These are phyloP conservation scores for Onygenales sp. DNA, from an alignment of 2,329 filamentous ascomycete species.

Conservation along the genomic window DNA sequence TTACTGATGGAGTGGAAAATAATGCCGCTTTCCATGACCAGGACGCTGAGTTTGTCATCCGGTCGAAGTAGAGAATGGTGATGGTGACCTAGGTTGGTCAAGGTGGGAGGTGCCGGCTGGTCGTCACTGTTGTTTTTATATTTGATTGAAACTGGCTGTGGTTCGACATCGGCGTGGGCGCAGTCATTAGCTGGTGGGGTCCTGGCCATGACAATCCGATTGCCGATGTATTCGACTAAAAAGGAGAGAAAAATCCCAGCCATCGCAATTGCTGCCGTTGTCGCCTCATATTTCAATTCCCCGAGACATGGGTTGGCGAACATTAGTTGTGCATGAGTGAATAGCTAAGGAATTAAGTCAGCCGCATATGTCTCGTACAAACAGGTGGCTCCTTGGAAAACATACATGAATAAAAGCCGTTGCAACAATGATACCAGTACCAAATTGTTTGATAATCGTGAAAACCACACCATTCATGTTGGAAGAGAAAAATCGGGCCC, in stretches of 20 bases:
- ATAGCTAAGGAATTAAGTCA: conserved; percentile 43
- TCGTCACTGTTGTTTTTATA: conserved; percentile 13
- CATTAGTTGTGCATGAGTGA: conserved; percentile 64
- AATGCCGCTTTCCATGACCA: conserved; percentile 63
- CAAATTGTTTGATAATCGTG: conserved; percentile 51
- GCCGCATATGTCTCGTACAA: background rate
- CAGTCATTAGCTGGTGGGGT: conserved; percentile 15
- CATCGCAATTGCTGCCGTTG: conserved; percentile 62
- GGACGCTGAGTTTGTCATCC: conserved; percentile 47
- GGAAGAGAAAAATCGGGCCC: conserved; percentile 48
- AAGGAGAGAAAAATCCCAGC: conserved; percentile 66
- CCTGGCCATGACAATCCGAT: conserved; percentile 42
- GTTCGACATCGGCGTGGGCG: conserved; percentile 17
- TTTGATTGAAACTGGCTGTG: conserved; percentile 17
- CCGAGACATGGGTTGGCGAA: conserved; percentile 62
- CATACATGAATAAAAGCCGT: conserved; percentile 59
- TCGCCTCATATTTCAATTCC: conserved; percentile 57
- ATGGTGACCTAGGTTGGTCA: conserved; percentile 23
- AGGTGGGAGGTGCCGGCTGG: conserved; percentile 6
- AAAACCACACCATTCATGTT: conserved; percentile 43
- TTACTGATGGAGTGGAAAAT: conserved; percentile 63
- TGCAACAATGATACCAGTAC: conserved; percentile 62
- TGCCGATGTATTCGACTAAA: conserved; percentile 57
- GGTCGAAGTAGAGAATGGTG: conserved; percentile 17
- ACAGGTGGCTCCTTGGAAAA: conserved; percentile 3